Evolutionary conservation across 768 basidiomycete genomes (phyloP).

Genomic region (Rubroboletus satanas): DNA sequence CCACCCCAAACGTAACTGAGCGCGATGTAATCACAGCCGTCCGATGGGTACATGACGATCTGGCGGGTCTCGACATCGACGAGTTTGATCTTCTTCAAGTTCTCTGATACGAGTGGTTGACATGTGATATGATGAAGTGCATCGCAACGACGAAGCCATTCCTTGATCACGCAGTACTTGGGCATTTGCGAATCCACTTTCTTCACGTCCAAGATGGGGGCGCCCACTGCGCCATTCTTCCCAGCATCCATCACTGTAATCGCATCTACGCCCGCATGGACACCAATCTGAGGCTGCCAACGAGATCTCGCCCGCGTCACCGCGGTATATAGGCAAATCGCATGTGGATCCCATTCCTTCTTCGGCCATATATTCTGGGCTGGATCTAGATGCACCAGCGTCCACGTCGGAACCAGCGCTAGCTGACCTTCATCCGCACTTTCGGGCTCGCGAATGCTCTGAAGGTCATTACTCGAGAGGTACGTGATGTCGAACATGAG

Average conservation of each 20-base stretch:
- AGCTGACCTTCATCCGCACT: neutral
- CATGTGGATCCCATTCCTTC: neutral
- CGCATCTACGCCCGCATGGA: neutral
- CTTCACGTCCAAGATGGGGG: neutral
- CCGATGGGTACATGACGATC: neutral
- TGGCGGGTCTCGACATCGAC: neutral
- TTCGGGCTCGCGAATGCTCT: neutral
- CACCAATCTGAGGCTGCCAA: conserved; percentile 3
- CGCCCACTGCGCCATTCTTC: neutral
- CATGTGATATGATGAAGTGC: neutral
- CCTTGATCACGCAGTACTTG: neutral
- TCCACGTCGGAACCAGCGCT: neutral
- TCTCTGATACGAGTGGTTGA: neutral
- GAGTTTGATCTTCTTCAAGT: neutral
- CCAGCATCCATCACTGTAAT: neutral
- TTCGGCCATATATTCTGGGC: neutral
- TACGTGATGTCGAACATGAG: neutral
- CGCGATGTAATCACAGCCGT: neutral
- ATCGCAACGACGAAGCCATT: neutral
- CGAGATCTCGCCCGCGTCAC: conserved; percentile 1
- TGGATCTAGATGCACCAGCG: conserved; percentile 1
- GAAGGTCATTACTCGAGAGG: neutral
- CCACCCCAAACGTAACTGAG: neutral
- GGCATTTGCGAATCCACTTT: neutral
- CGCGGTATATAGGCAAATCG: neutral